Evolutionary conservation across 1,284 basidiomycete genomes (phyloP).

Genomic region (Stereum hirsutum): DNA sequence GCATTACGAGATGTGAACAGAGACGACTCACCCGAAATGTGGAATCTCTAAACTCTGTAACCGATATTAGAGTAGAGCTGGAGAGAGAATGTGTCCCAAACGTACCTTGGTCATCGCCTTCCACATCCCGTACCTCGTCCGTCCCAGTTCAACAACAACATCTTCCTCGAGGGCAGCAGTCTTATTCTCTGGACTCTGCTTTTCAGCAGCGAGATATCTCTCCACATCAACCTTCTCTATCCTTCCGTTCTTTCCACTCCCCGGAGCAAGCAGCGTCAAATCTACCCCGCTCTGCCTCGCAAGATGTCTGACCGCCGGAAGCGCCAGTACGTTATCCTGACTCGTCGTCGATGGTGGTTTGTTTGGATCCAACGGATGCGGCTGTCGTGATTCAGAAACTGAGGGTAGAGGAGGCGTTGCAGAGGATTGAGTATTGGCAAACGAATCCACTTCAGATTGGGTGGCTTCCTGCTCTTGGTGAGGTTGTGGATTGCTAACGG

Average conservation of each 20-base stretch:
- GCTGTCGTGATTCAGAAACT: constrained; percentile 17
- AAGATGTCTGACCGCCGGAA: constrained; percentile 74
- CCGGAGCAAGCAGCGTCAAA: constrained; percentile 47
- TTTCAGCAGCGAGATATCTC: constrained; percentile 33
- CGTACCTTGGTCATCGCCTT: constrained; percentile 74
- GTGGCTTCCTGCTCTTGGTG: constrained; percentile 13
- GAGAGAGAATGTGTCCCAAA: constrained; percentile 2
- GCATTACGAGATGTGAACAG: neutral
- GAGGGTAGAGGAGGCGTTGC: neutral
- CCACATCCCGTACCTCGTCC: constrained; percentile 81
- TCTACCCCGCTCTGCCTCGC: constrained; percentile 62
- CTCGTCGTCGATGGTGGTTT: constrained; percentile 13
- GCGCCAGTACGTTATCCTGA: constrained; percentile 44
- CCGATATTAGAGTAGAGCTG: constrained; percentile 5
- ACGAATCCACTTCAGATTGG: constrained; percentile 8
- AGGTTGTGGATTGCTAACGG: constrained; percentile 11
- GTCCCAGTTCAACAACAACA: constrained; percentile 60
- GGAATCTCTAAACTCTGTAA: constrained; percentile 68
- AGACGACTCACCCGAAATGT: constrained; percentile 24
- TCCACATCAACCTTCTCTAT: constrained; percentile 75
- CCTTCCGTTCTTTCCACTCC: constrained; percentile 69
- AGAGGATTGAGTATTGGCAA: neutral
- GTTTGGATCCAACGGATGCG: constrained; percentile 64
- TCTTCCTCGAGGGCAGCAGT: constrained; percentile 25
- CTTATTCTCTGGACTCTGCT: constrained; percentile 5